Conservation (phyloP, 2,329 filamentous ascomycete genomes). For the Calycina marina region DNA sequence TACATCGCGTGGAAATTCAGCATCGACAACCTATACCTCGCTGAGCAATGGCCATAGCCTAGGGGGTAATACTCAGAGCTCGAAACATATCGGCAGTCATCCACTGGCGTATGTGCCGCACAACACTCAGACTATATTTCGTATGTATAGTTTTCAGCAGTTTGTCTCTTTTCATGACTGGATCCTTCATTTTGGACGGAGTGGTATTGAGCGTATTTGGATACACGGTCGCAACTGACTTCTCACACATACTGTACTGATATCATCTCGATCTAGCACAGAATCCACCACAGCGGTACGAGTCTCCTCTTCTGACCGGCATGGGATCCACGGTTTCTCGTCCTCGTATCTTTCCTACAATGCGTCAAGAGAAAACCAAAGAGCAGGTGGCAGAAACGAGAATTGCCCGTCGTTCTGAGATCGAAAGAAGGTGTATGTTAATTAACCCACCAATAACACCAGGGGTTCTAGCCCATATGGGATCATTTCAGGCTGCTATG, state of each 20-base stretch:
- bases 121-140: too few species aligned
- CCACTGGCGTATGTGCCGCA: too few species aligned
- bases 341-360: conserved; percentile 10
- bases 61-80: too few species aligned
- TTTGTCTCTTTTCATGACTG: too few species aligned
- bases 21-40: too few species aligned
- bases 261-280: conserved; percentile 7
- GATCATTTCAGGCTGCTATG: conserved; percentile 59
- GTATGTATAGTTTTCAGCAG: too few species aligned
- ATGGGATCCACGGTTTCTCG: conserved; percentile 15
- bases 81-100: too few species aligned
- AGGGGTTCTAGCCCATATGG: conserved; percentile 50
- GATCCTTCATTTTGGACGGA: too few species aligned
- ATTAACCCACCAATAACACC: conserved; percentile 51
- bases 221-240: conserved; percentile 1
- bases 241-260: conserved; percentile 6
- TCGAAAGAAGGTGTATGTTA: conserved; percentile 52
- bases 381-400: conserved; percentile 51
- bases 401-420: conserved; percentile 49
- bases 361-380: conserved; percentile 37
- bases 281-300: conserved; percentile 17
- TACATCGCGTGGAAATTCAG: too few species aligned
- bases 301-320: conserved; percentile 20
- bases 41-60: too few species aligned
- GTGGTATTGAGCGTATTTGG: too few species aligned